Evolutionary conservation across 129 eudicot genomes (phyloP), one percentile per base, ranked within the genome.

Genomic region (Centella asiatica): DNA sequence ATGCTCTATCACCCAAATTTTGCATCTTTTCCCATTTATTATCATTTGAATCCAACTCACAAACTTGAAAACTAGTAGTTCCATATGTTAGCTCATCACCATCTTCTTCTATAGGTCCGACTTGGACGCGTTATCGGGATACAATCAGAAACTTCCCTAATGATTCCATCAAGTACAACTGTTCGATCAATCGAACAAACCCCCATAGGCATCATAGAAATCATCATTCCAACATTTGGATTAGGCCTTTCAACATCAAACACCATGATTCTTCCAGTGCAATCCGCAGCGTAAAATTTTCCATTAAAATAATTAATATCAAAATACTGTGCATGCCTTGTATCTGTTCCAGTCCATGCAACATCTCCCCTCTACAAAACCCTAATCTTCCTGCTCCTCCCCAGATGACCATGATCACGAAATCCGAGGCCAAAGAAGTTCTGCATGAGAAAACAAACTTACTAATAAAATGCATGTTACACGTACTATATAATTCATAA

Each of bases 61-160:
- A 44, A 44, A 44, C 39, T 11, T 29, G 13, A 44, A 62, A 62
- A 0, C 6, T 6, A 5, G 23, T 57, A 19, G 62, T 13, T 5
- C 62, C 27, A 57, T 33, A 57, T 6, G 56, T n/a, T 32, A 36
- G 12, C 7, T 53, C 40, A 59, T 8, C 65, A 42, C 46, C 4
- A 1, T n/a, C 46, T 42, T 42, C 19, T 14, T 42, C 46, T 42
- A 42, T n/a, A 42, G 46, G 46, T n/a, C 46, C 3, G 26, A 23
- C 58, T 19, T 8, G 14, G 4, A 22, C 66, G 11, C 54, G 40
- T 44, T 6, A 15, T 6, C 42, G 40, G 0, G 14, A 26, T 18
- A 62, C 67, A 25, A 62, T 28, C 67, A 62, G 18, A 23, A 62
- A 18, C 7, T 42, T 29, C 54, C 67, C 67, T 26, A 4, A 4